These are phyloP conservation scores for Dactylonectria macrodidyma DNA, from an alignment of 2,329 filamentous ascomycete genomes.

Conservation along the genomic window DNA sequence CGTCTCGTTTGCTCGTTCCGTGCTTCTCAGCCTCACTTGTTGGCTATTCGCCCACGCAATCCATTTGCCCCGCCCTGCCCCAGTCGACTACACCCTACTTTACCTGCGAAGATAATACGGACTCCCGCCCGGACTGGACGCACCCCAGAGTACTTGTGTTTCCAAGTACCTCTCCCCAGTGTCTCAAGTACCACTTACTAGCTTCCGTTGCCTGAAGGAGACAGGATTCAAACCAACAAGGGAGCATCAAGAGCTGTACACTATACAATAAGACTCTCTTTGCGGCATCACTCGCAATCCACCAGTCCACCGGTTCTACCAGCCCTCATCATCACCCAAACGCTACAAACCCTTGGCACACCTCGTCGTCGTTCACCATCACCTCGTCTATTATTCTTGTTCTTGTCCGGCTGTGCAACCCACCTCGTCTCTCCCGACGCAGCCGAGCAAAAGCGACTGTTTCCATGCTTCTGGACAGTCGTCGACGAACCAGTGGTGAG, in stretches of 20 bases:
- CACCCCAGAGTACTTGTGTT: conserved; percentile 15
- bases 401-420: conserved; percentile 37
- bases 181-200: conserved; percentile 12
- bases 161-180: not conserved
- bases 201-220: conserved; percentile 5
- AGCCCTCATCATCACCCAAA: not conserved
- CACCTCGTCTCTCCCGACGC: conserved; percentile 28
- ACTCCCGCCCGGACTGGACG: conserved; percentile 16
- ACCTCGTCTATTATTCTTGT: conserved; percentile 27
- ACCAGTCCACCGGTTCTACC: not conserved
- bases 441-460: conserved; percentile 39
- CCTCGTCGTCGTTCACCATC: conserved; percentile 27
- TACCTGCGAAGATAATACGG: conserved; percentile 14
- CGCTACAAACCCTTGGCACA: conserved; percentile 20
- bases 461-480: conserved; percentile 46
- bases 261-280: conserved; percentile 5
- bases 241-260: conserved; percentile 11
- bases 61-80: conserved; percentile 20
- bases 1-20: conserved; percentile 1
- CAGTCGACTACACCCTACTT: conserved; percentile 8
- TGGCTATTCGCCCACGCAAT: not conserved
- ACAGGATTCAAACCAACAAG: not conserved
- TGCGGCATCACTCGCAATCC: not conserved
- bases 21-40: conserved; percentile 26
- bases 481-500: conserved; percentile 42